Evolutionary conservation across 192 early-diverging fungal genomes (phyloP), one percentile per base, ranked within the genome.

Genomic region (Phycomyces blakesleeanus): DNA sequence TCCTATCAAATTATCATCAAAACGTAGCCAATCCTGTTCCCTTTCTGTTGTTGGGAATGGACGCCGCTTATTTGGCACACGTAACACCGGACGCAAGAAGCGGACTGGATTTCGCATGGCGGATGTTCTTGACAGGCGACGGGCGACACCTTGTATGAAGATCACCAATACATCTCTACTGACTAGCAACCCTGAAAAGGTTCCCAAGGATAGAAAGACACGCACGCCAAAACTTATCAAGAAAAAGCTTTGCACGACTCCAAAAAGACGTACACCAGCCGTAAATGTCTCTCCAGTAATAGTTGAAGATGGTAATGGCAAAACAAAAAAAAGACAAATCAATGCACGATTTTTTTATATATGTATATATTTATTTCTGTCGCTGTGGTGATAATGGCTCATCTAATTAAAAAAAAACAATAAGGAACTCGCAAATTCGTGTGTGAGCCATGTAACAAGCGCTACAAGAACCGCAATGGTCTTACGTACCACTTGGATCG

Each of bases 381-480:
- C 12, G 15, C 44, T 47, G 11, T 47, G 12, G 44, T 47, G 44
- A n/a, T 34, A 34, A 34, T 2, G 15, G 21, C 18, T 56, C 18
- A 56, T 21, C 55, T 14, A 21, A 38, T n/a, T 38, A 26, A 56
- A 37, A 34, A 26, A 56, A 37, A 34, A 39, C 34, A 20, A n/a
- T 57, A 34, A 67, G 66, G 57, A 12, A 53, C 56, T 15, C 40
- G 47, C 25, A 26, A 41, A 14, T 67, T 63, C 24, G 78, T 76
- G 40, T 87, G 85, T 67, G 77, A 87, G 39, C 80, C 81, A 64
- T 87, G 85, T 29, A 64, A 72, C 52, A 84, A 83, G 65, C 81
- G 79, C 56, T 83, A 80, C 64, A 79, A 78, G 59, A 76, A 81
- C 65, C 73, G 75, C 39, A 72, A 62, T 49, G 81, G 80, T 47